A percentile compares a stretch with the other conserved stretches of the same genome.
Evolutionary conservation across 2,329 filamentous ascomycete species (phyloP).

Genomic region (Neopestalotiopsis clavispora): DNA sequence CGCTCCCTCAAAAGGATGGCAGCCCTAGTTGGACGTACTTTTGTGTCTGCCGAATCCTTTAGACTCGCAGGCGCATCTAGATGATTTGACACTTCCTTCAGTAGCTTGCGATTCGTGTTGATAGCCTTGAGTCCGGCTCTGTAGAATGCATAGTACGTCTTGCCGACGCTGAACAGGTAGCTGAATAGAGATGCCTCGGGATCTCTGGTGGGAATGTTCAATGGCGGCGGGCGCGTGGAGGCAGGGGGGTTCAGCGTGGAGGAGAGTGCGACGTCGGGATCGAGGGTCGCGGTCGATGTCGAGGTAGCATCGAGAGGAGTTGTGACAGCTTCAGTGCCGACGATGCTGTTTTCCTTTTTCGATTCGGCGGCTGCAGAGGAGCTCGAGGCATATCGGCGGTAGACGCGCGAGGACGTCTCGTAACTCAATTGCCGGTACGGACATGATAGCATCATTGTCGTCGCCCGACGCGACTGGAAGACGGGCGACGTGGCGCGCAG

Average conservation of each 20-base stretch:
- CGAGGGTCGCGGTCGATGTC: constrained; percentile 4
- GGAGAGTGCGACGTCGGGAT: constrained; percentile 21
- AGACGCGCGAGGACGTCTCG: background rate
- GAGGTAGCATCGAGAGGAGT: constrained; percentile 20
- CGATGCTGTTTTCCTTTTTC: background rate
- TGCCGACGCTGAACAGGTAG: constrained; percentile 68
- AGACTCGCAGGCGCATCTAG: constrained; percentile 31
- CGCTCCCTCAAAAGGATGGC: constrained; percentile 74
- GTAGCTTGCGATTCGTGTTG: constrained; percentile 65
- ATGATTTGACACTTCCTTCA: constrained; percentile 46
- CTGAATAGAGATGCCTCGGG: constrained; percentile 48
- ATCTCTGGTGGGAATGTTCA: constrained; percentile 64
- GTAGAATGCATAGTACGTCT: constrained; percentile 85
- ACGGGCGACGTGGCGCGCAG: constrained; percentile 14
- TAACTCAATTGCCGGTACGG: constrained; percentile 2
- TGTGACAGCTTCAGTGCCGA: constrained; percentile 12
- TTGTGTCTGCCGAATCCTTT: constrained; percentile 48
- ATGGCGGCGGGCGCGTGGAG: constrained; percentile 73
- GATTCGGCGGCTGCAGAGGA: constrained; percentile 9
- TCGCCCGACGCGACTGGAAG: background rate
- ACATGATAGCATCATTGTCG: background rate
- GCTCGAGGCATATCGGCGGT: constrained; percentile 12
- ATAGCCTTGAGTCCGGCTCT: constrained; percentile 81
- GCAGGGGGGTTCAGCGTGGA: constrained; percentile 70
- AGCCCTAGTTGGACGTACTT: constrained; percentile 59